Conservation (phyloP, 1,284 basidiomycete genomes). For the Anthracocystis walkeri region DNA sequence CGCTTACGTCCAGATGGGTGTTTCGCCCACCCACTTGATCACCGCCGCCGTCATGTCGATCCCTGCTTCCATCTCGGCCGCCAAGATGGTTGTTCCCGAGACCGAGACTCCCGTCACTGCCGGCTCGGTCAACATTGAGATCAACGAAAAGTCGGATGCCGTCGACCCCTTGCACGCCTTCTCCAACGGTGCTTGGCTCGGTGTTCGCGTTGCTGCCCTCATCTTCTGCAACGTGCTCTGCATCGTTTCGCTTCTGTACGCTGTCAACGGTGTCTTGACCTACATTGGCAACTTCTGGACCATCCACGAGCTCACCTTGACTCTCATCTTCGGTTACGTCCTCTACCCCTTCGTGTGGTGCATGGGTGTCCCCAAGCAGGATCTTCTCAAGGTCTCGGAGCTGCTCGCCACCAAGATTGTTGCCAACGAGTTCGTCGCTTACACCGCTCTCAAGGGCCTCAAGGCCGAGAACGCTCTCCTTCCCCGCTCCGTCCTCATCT, state of each 20-base stretch:
- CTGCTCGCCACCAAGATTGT: constrained; percentile 87
- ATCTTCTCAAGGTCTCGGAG: constrained; percentile 70
- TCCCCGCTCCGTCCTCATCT: constrained; percentile 79
- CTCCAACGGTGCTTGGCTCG: constrained; percentile 85
- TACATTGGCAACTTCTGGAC: constrained; percentile 90
- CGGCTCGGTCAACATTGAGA: constrained; percentile 81
- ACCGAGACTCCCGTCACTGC: constrained; percentile 85
- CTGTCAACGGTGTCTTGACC: constrained; percentile 85
- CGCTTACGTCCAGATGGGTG: constrained; percentile 85
- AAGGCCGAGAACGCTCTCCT: constrained; percentile 74
- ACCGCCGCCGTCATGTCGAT: constrained; percentile 95
- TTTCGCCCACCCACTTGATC: constrained; percentile 82
- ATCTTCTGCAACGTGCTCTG: constrained; percentile 85
- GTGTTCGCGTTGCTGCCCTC: constrained; percentile 85
- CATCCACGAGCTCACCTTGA: constrained; percentile 81
- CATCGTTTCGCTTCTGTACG: constrained; percentile 78
- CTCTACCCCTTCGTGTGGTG: constrained; percentile 81
- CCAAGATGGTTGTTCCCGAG: constrained; percentile 86
- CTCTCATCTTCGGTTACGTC: constrained; percentile 83
- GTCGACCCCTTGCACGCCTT: constrained; percentile 84
- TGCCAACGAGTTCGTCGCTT: constrained; percentile 84
- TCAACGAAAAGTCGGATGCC: constrained; percentile 74
- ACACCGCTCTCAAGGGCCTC: constrained; percentile 71
- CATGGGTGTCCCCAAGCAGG: constrained; percentile 73
- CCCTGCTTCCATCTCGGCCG: constrained; percentile 89